Conservation (phyloP, 1,139 yeast species). For the Geotrichum cucujoidarum region DNA sequence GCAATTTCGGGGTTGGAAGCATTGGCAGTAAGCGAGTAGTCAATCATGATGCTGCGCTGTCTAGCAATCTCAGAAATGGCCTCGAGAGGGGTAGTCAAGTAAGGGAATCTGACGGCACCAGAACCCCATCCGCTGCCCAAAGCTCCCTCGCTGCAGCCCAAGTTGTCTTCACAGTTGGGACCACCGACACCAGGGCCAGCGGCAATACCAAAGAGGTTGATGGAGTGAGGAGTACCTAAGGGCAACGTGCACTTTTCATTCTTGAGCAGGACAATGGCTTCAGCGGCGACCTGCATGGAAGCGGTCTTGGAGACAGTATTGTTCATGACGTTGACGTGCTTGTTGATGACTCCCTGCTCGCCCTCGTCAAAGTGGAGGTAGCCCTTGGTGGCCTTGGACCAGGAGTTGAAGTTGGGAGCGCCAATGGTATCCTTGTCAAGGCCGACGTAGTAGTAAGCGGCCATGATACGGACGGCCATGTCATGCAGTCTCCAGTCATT, state of each 20-base stretch:
- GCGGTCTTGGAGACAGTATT: conserved; percentile 46
- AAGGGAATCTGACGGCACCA: conserved; percentile 51
- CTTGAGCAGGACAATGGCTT: conserved; percentile 52
- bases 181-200: conserved; percentile 35
- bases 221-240: conserved; percentile 45
- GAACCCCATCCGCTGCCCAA: conserved; percentile 41
- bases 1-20: conserved; percentile 43
- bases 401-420: conserved; percentile 54
- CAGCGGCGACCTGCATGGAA: conserved; percentile 53
- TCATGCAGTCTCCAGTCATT: conserved; percentile 55
- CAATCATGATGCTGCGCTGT: conserved; percentile 21
- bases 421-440: conserved; percentile 36
- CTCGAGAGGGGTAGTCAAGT: conserved; percentile 48
- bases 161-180: conserved; percentile 37
- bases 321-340: conserved; percentile 50
- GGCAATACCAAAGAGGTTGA: conserved; percentile 42
- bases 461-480: conserved; percentile 57
- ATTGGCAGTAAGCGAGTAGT: conserved; percentile 38
- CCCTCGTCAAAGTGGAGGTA: conserved; percentile 49
- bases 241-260: conserved; percentile 51
- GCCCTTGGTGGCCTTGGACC: conserved; percentile 54
- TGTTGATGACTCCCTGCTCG: conserved; percentile 48
- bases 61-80: conserved; percentile 25
- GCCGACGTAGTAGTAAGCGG: conserved; percentile 46
- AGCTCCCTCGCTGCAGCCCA: conserved; percentile 31